Evolutionary conservation across 495 filamentous ascomycete species (phyloP), one percentile per base, ranked within the genome.

Genomic region (Extremus antarcticus): DNA sequence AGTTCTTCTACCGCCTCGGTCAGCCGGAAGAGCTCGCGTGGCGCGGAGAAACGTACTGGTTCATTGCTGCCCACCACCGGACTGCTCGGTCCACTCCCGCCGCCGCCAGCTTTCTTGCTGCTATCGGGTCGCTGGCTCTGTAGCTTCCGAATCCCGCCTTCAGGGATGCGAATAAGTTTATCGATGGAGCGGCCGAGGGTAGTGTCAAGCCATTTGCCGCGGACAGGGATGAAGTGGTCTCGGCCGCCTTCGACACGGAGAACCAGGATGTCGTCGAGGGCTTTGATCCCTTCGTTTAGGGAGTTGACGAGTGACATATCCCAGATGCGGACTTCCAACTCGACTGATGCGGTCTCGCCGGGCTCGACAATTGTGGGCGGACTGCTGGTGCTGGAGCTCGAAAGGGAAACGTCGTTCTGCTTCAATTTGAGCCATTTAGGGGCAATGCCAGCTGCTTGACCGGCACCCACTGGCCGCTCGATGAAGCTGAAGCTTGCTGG

Each of bases 211-310:
- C 92, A 99, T 0, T 73, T 69, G 0, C 81, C 91, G 2, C 75
- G 78, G 8, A 94, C 73, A 0, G 90, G 82, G 47, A 99, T 78
- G 66, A 99, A 99, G 66, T 96, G 85, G 58, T 99, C 92, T 48
- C 88, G 78, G 1, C 92, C 92, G 47, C 83, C 79, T 9, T 79
- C 76, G 9, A 97, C 87, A 10, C 90, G 84, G n/a, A 99, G 77
- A 3, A 99, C 81, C 22, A 97, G 73, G 9, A 96, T 83, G 62
- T 97, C 90, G 55, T 94, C 89, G 1, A 96, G 73, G 8, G 73
- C 73, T 3, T 73, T 62, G 19, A 74, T 70, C 10, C 78, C 78
- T 25, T 84, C 73, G 61, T 96, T 96, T n/a, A 97, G 75, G 9
- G 71, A 68, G 17, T 78, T 78, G 2, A 87, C 79, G n/a, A 81